Conservation (phyloP, 2,329 filamentous ascomycete species). For the Ramichloridium luteum region DNA sequence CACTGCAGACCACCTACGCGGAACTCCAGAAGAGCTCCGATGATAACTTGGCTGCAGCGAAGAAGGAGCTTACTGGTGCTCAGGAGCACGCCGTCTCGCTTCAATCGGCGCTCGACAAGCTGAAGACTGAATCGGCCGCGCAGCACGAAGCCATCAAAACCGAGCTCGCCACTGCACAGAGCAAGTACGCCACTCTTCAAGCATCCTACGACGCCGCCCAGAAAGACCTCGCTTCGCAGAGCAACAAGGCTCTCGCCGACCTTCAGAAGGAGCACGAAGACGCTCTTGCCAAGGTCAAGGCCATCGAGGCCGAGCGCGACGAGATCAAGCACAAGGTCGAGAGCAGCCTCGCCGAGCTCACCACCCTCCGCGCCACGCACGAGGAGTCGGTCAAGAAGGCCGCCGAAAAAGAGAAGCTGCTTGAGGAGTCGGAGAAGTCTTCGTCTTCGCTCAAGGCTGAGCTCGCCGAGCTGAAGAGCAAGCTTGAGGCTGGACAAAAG, state of each 20-base stretch:
- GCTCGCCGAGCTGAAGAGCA: neutral
- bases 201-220: neutral
- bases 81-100: neutral
- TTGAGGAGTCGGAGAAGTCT: neutral
- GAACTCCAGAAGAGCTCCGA: neutral
- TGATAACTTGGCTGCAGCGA: neutral
- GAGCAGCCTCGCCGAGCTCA: neutral
- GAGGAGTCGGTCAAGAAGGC: neutral
- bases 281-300: neutral
- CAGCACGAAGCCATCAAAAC: constrained; percentile 1
- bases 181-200: neutral
- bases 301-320: neutral
- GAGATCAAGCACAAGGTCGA: constrained; percentile 1
- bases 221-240: neutral
- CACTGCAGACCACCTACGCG: neutral
- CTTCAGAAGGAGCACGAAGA: neutral
- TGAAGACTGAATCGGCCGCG: neutral
- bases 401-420: neutral
- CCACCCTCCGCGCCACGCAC: neutral
- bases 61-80: neutral
- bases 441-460: neutral
- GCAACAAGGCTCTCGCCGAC: neutral
- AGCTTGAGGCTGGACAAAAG: neutral
- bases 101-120: neutral
- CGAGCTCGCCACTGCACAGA: neutral